Percentiles rank a stretch among this genome's conserved stretches.
These are phyloP conservation scores for Candida sanyiensis DNA, from an alignment of 805 yeast genomes.

Conservation along the genomic window DNA sequence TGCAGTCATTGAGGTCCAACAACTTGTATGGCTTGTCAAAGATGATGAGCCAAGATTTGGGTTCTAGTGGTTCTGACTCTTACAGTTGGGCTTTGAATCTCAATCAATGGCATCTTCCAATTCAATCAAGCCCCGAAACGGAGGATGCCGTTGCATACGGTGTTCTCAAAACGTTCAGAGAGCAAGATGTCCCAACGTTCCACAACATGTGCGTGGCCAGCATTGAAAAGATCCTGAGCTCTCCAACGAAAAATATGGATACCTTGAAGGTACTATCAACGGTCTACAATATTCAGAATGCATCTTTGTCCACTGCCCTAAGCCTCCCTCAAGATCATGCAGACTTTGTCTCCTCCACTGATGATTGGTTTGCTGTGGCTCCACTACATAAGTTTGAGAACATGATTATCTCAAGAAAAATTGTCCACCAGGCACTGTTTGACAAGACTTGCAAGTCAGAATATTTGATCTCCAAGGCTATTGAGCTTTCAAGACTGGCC, in stretches of 20 bases:
- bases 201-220: background rate
- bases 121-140: conserved; percentile 30
- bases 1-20: conserved; percentile 37
- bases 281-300: conserved; percentile 13
- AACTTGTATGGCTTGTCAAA: conserved; percentile 58
- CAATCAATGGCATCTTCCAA: conserved; percentile 70
- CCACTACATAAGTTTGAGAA: conserved; percentile 37
- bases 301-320: background rate
- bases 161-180: conserved; percentile 42
- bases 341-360: conserved; percentile 12
- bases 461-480: conserved; percentile 23
- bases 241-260: conserved; percentile 9
- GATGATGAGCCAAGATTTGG: conserved; percentile 30
- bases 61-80: conserved; percentile 21
- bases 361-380: conserved; percentile 33
- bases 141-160: conserved; percentile 48
- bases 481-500: conserved; percentile 41
- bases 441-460: conserved; percentile 5
- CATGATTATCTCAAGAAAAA: conserved; percentile 38
- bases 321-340: conserved; percentile 5
- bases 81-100: conserved; percentile 75
- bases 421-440: conserved; percentile 21
- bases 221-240: conserved; percentile 16
- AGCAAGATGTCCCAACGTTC: conserved; percentile 17
- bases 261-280: conserved; percentile 7